A percentile compares a stretch with the other conserved stretches of the same genome.
Evolutionary conservation across 2,329 filamentous ascomycete genomes (phyloP).

Genomic region (Ceratocystis eucalypticola): DNA sequence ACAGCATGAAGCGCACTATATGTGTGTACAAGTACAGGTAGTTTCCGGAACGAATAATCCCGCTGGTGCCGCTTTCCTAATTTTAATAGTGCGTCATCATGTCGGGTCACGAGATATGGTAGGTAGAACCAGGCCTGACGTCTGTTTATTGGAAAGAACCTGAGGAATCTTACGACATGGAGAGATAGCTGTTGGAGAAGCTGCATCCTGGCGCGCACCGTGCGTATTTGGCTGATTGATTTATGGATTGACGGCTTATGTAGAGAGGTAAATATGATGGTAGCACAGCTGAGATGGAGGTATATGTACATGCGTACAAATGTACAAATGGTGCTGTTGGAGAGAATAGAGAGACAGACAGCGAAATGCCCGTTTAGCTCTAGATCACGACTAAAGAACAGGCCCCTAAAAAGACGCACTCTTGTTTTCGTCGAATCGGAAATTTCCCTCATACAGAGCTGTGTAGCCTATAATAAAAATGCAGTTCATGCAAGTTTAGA

Average conservation of each 20-base stretch:
- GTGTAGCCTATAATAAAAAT: too few species aligned
- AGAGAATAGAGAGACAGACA: neutral
- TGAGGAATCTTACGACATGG: constrained; percentile 2
- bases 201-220: neutral
- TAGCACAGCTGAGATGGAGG: neutral
- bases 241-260: neutral
- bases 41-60: neutral
- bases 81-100: neutral
- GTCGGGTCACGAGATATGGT: neutral
- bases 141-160: constrained; percentile 2
- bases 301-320: neutral
- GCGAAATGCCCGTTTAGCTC: neutral
- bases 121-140: neutral
- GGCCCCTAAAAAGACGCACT: too few species aligned
- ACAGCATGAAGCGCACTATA: neutral
- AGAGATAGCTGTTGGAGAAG: constrained; percentile 2
- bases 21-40: neutral
- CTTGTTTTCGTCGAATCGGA: neutral
- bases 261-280: neutral
- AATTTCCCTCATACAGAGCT: neutral
- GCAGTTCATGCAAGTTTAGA: neutral
- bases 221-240: neutral
- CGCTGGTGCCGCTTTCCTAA: constrained; percentile 2
- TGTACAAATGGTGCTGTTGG: neutral
- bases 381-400: neutral